These are phyloP conservation scores for Tylopilus intermedius DNA, from an alignment of 768 basidiomycete species.

Conservation along the genomic window DNA sequence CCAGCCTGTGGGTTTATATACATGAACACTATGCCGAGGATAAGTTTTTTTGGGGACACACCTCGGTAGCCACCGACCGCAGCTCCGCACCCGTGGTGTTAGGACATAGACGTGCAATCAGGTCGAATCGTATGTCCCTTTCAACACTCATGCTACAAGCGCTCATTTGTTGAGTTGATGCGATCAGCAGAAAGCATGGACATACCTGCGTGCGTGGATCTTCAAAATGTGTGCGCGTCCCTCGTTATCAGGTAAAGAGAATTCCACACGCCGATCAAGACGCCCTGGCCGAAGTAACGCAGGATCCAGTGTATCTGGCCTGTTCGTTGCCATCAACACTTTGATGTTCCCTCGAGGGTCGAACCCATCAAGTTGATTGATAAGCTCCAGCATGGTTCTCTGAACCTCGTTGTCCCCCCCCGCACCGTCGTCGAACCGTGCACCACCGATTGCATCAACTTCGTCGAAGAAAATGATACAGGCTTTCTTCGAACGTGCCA, in stretches of 20 bases:
- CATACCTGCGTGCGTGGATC: slow-evolving; percentile 91
- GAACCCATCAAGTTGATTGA: slow-evolving; percentile 98
- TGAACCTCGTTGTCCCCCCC: slow-evolving; percentile 99
- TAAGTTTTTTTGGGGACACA: slow-evolving; percentile 26
- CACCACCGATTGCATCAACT: slow-evolving; percentile 97
- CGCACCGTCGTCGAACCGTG: slow-evolving; percentile 96
- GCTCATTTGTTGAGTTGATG: not conserved
- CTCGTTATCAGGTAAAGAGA: slow-evolving; percentile 90
- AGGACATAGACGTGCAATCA: slow-evolving; percentile 94
- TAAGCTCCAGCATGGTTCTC: slow-evolving; percentile 97
- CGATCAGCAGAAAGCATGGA: slow-evolving; percentile 2
- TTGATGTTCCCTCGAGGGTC: slow-evolving; percentile 99
- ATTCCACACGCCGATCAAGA: slow-evolving; percentile 95
- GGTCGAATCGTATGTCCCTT: slow-evolving; percentile 93
- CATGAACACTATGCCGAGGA: slow-evolving; percentile 54
- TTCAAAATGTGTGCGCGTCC: slow-evolving; percentile 94
- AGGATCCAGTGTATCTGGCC: slow-evolving; percentile 97
- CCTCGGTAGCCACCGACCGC: slow-evolving; percentile 94
- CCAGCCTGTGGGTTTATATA: slow-evolving; percentile 76
- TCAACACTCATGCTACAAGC: slow-evolving; percentile 87
- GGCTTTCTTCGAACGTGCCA: slow-evolving; percentile 97
- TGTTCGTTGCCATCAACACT: slow-evolving; percentile 99
- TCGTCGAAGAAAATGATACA: slow-evolving; percentile 99
- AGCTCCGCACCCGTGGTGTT: slow-evolving; percentile 99
- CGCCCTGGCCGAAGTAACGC: slow-evolving; percentile 94